These are phyloP conservation scores for Barbarea vulgaris DNA, from an alignment of 345 rosid genomes.

Conservation along the genomic window DNA sequence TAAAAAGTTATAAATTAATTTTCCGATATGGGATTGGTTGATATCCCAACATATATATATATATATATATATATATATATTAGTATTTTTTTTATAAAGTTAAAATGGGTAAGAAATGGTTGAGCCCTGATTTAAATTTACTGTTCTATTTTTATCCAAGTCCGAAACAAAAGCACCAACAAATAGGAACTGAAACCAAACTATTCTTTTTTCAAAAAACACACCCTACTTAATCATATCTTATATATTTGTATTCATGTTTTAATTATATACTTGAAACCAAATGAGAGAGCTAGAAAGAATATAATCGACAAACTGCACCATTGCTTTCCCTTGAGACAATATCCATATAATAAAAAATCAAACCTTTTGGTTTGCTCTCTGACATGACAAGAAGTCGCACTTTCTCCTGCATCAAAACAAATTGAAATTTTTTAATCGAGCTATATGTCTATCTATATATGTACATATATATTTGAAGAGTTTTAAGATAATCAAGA, in stretches of 20 bases:
- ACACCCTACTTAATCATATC: not conserved
- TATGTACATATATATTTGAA: not conserved
- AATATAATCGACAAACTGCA: not conserved
- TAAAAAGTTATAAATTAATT: too few relatives aligned
- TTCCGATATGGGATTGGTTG: too few relatives aligned
- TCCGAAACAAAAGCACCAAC: too few relatives aligned
- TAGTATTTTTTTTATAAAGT: too few relatives aligned
- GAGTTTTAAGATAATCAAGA: constrained; percentile 9
- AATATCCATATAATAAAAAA: constrained; percentile 11
- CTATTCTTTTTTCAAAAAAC: not conserved
- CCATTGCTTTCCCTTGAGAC: not conserved
- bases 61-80: too few relatives aligned
- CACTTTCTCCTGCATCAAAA: constrained; percentile 6
- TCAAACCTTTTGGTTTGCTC: constrained; percentile 11
- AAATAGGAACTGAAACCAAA: not conserved
- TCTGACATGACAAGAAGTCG: not conserved
- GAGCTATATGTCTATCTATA: not conserved
- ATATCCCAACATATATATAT: too few relatives aligned
- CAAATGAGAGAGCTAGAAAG: not conserved
- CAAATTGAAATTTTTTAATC: not conserved
- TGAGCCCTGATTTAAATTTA: too few relatives aligned
- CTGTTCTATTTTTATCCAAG: too few relatives aligned
- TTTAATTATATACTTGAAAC: constrained; percentile 13
- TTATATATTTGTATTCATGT: not conserved
- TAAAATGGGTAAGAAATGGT: too few relatives aligned